Percentiles rank a stretch among this genome's conserved stretches.
Conservation (phyloP, 1,284 basidiomycete genomes). For the Sporisorium iseilematis-ciliati region DNA sequence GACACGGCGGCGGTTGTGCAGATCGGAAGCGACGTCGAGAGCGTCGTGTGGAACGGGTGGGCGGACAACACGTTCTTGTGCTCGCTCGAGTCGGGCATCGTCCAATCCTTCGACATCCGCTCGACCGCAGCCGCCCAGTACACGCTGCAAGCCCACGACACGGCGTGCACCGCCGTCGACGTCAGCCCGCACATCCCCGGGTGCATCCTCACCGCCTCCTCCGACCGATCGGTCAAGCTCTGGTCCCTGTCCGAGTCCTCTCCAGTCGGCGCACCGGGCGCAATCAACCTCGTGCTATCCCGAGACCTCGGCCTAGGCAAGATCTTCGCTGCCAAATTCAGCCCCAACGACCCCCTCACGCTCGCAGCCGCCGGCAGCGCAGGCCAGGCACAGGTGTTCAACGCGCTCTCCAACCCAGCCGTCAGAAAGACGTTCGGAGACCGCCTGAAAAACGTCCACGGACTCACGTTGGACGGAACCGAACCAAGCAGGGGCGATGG, state of each 20-base stretch:
- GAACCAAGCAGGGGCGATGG: slow-evolving; percentile 52
- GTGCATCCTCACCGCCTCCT: slow-evolving; percentile 90
- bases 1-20: slow-evolving; percentile 81
- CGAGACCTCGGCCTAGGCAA: slow-evolving; percentile 96
- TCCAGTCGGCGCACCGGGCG: slow-evolving; percentile 8
- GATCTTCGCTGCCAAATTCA: slow-evolving; percentile 90
- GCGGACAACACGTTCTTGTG: slow-evolving; percentile 88
- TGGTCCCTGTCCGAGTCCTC: slow-evolving; percentile 81
- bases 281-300: slow-evolving; percentile 86
- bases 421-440: slow-evolving; percentile 70
- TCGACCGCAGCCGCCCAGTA: slow-evolving; percentile 78
- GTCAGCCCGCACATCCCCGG: slow-evolving; percentile 91
- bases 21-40: slow-evolving; percentile 91
- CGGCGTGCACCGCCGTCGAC: slow-evolving; percentile 90
- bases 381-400: slow-evolving; percentile 94
- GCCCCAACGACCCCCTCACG: slow-evolving; percentile 92
- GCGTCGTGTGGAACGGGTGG: slow-evolving; percentile 96
- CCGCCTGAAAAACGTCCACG: slow-evolving; percentile 50
- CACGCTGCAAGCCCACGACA: slow-evolving; percentile 93
- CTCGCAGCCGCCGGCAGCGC: slow-evolving; percentile 93
- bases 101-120: slow-evolving; percentile 88
- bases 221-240: slow-evolving; percentile 84
- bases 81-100: slow-evolving; percentile 67
- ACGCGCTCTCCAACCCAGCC: slow-evolving; percentile 72
- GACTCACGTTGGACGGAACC: slow-evolving; percentile 34